Evolutionary conservation across 352 stramenopile species (phyloP), one percentile per base, ranked within the genome.

Genomic region (Globisporangium heterothallicum): DNA sequence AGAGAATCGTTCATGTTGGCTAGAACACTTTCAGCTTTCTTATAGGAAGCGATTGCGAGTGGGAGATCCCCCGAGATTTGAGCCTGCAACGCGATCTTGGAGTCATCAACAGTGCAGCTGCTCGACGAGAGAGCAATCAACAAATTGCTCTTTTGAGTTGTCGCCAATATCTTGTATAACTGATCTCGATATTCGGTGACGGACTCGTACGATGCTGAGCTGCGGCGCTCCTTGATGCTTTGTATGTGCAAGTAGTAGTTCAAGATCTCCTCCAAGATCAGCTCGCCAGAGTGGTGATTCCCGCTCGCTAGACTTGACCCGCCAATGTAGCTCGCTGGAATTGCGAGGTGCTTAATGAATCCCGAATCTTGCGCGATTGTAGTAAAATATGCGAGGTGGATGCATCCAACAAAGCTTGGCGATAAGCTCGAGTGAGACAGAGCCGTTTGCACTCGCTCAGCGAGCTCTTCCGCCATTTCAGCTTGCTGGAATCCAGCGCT

Each of bases 131-230:
- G 65, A 10, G 78, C 74, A 21, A 80, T 66, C 9, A 89, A 24
- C 25, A 89, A 74, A 27, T 88, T 83, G 13, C 63, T 73, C 45
- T 88, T 86, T 41, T 90, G 66, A 9, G 79, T 66, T 14, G 72
- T 74, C 24, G 74, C 64, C 35, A 93, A 42, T 26, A 93, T 48
- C 42, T 90, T 89, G 57, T 91, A 74, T 6, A 93, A 63, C 29
- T 90, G 64, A 61, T 90, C 81, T 72, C 79, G 83, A 24, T 63
- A 72, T 36, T 74, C 65, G 14, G 64, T 47, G 18, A 66, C 21
- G 4, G 35, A 52, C 38, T 76, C 63, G 27, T 61, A 25, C 13
- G 42, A 29, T 21, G 42, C 46, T 19, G 55, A 50, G 7, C 45
- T 14, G 26, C 52, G 1, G 49, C 54, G 32, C 14, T 26, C 2